Evolutionary conservation across 106 monocot genomes (phyloP), one percentile per base, ranked within the genome.

Genomic region (Allium fistulosum): DNA sequence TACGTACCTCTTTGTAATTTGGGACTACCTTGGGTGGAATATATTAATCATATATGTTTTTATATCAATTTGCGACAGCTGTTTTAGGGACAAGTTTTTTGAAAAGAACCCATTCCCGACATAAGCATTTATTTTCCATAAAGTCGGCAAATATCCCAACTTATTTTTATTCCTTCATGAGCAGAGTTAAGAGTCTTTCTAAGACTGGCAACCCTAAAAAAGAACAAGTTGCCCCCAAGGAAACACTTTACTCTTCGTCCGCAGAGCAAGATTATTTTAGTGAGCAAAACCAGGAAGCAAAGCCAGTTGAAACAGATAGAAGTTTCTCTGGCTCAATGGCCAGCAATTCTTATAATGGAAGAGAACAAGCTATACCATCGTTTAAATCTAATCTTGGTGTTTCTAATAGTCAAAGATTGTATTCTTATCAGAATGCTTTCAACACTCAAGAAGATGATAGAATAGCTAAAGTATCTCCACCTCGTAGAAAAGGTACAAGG

Each of bases 171-270:
- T 17, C 27, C 15, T 11, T 56, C 76, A 91, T 22, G 22, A 22
- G 22, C 22, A 22, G 87, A 75, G 91, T 92, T 49, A 92, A 84
- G 68, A 85, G 92, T 77, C 84, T 94, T 51, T 90, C 94, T 7
- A 90, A 90, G 68, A 75, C 87, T 70, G 80, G 84, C 16, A 94
- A 90, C 66, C 56, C 90, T 2, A 94, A 75, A 71, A 90, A 80
- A 69, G 94, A 94, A 49, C 85, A 79, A 46, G 3, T 15, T 55
- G 22, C 72, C 13, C 68, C 72, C 71, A 84, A 79, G 71, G 91
- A 91, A 51, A 70, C 81, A 61, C 61, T 72, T 61, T 71, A 57
- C 71, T 78, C 79, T 57, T 49, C 73, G 12, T 48, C 72, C 15
- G 66, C 53, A 61, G 80, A 84, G 73, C 10, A 53, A 26, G 82